Base-by-base conservation (phyloP, 331 rosid species). In the Pyrus hybrid region DNA sequence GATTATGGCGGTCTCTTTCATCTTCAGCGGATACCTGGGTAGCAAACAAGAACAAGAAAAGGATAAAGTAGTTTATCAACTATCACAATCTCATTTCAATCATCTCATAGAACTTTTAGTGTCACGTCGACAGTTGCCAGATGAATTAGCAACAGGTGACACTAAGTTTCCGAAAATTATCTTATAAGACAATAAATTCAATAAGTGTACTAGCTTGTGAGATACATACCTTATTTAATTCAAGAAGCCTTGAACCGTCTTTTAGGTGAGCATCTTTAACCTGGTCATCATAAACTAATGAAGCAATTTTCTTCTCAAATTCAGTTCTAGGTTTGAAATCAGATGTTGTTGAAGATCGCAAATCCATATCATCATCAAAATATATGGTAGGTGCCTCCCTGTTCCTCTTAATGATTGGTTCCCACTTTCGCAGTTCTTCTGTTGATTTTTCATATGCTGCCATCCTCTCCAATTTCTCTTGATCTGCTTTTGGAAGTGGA, bases 161-260 rank as follows among this genome's bases (percentile, higher is more conserved):
- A 45, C n/a, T 16, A 68, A 25, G 67, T 63, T 14, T 18, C 67
- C 13, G 2, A 63, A 63, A 63, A 8, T 26, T 9, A 33, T 18
- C 32, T 28, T 22, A 68, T 67, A 58, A 74, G 22, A 54, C 68
- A 16, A 32, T 20, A 51, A 56, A 63, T 25, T 23, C 63, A 29
- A 7, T 22, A 61, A 20, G 22, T 35, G 67, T 63, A 20, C 53
- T 18, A n/a, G 62, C 49, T 4, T 65, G 54, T 25, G 41, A 62
- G 45, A 76, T 71, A 9, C 58, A 64, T 82, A 92, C 99, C 96
- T 81, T 68, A 79, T 90, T 94, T 63, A 92, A 72, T 79, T 90
- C 97, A 82, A 94, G 97, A 76, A 94, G 91, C 84, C 83, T 84
- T 47, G 90, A 84, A 68, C 99, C 97, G 74, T 94, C 99, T 10